Evolutionary conservation across 2,329 filamentous ascomycete species (phyloP), one percentile per base, ranked within the genome.

Genomic region (Talaromyces pinophilus): DNA sequence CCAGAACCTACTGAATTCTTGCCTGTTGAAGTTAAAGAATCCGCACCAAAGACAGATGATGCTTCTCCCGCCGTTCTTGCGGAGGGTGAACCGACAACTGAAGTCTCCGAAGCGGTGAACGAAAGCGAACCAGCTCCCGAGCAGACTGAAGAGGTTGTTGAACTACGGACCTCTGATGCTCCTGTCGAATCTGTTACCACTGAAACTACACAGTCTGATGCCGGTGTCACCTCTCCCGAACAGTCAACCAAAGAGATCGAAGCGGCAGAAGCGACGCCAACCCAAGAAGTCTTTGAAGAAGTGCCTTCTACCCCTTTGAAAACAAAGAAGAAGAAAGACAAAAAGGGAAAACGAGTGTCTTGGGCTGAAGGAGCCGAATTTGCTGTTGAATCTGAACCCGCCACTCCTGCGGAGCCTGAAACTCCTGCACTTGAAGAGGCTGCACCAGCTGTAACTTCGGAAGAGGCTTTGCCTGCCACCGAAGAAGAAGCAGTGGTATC

Each of bases 311-410:
- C 52, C n/a, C 28, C 52, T n/a, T 69, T 70, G 5, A 77, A 74
- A 69, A 78, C 76, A 66, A 82, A 79, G 69, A 73, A 74, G 67
- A 79, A 77, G 68, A 82, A 79, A 68, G 73, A 72, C 10, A 82
- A 82, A 73, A 83, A 82, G 67, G 74, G 73, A 38, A 76, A 73
- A 69, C 57, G 66, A 54, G 19, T 50, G 19, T 59, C 63, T 35
- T 74, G 72, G 70, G 75, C 73, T 59, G 71, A 67, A 48, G 65
- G 64, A 25, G 25, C 40, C 40, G 40, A 64, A 19, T 3, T 50
- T 35, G 38, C 38, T 19, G 11, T 35, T 40, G 38, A 50, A 19
- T 46, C 57, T 30, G 57, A 60, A 6, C 57, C 57, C 10, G 25
- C 2, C 11, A 59, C 52, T 22, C 52, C 40, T 17, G 64, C 59